Evolutionary conservation across 441 rosid genomes (phyloP).

Genomic region (Raphanus hybrid): DNA sequence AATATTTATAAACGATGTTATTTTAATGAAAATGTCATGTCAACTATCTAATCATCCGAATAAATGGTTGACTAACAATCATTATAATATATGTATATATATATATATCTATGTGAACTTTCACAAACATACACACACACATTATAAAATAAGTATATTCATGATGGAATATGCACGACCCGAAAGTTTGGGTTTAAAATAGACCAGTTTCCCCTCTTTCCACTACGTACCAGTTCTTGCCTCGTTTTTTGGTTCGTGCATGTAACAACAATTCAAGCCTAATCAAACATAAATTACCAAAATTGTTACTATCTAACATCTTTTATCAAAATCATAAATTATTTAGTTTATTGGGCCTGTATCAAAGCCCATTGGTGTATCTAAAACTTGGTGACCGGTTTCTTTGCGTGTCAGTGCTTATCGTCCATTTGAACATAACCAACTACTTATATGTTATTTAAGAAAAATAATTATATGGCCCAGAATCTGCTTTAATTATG

Average conservation of each 20-base stretch:
- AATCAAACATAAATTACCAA: neutral
- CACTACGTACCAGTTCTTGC: neutral
- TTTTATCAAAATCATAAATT: neutral
- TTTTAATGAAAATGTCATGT: no score
- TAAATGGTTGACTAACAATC: no score
- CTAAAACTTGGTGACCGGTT: neutral
- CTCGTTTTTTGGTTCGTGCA: neutral
- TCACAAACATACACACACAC: no score
- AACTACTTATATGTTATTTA: neutral
- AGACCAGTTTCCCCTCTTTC: no score
- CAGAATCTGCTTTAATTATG: neutral
- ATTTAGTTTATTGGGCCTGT: neutral
- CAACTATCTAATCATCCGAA: no score
- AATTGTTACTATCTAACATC: no score
- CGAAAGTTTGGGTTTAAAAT: no score
- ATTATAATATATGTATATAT: no score
- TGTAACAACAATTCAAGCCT: neutral
- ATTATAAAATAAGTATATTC: no score
- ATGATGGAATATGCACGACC: neutral
- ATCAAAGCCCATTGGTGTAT: conserved; percentile 1
- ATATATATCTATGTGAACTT: no score
- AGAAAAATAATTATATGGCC: neutral
- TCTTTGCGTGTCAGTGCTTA: neutral
- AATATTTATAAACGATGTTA: no score
- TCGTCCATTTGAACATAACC: conserved; percentile 8